These are phyloP conservation scores for Blastomyces percursus DNA, from an alignment of 2,329 filamentous ascomycete genomes.

Conservation along the genomic window DNA sequence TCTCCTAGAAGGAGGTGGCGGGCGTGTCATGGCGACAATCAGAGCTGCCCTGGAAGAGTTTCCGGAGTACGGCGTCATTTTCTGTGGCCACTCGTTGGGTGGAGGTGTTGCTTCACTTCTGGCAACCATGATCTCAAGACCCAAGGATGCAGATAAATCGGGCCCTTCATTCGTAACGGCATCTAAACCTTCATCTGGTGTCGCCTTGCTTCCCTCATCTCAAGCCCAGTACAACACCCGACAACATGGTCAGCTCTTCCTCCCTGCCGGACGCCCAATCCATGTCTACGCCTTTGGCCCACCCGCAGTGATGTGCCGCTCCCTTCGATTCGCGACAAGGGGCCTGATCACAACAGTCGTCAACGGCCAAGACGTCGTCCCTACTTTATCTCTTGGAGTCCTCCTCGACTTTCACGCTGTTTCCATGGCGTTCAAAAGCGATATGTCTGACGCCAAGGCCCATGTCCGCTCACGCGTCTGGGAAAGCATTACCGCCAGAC, in stretches of 20 bases:
- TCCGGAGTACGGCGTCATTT: conserved; percentile 57
- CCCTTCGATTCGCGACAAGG: conserved; percentile 57
- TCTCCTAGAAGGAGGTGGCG: conserved; percentile 56
- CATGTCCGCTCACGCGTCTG: conserved; percentile 58
- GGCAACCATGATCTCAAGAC: conserved; percentile 59
- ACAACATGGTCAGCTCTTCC: conserved; percentile 30
- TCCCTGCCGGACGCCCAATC: conserved; percentile 59
- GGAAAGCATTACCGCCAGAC: conserved; percentile 51
- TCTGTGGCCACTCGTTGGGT: conserved; percentile 59
- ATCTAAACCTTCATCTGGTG: conserved; percentile 25
- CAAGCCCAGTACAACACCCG: conserved; percentile 13
- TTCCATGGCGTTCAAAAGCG: conserved; percentile 60
- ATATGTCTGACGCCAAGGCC: conserved; percentile 55
- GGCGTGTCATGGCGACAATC: conserved; percentile 55
- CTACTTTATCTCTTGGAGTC: conserved; percentile 60
- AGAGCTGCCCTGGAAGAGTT: conserved; percentile 56
- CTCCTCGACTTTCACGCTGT: conserved; percentile 65
- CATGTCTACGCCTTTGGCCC: conserved; percentile 73
- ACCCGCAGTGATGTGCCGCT: conserved; percentile 59
- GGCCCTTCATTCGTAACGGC: conserved; percentile 55
- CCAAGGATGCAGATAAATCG: conserved; percentile 34
- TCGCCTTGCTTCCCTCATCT: conserved; percentile 29
- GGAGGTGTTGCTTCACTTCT: conserved; percentile 60
- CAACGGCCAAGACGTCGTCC: conserved; percentile 63
- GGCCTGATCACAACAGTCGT: conserved; percentile 65